phyloP scores from a whole-genome alignment of 2,329 filamentous ascomycete genomes.

The Penicillium sp. region DNA sequence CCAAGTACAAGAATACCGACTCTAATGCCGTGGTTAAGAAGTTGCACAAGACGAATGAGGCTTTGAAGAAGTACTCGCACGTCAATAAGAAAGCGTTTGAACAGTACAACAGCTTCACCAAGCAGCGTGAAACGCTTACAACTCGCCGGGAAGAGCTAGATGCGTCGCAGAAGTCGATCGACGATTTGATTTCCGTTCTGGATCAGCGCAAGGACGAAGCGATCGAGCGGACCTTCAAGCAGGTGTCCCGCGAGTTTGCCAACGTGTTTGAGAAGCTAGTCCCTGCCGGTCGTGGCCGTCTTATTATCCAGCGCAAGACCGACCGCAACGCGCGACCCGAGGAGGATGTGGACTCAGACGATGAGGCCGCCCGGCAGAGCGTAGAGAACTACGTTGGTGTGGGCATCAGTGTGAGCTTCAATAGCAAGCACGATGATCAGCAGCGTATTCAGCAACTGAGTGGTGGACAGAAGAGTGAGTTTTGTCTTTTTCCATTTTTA shows the following conservation, averaged over 20 bases:
- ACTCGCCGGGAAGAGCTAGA: constrained; percentile 85
- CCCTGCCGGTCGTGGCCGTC: constrained; percentile 83
- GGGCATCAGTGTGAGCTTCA: constrained; percentile 96
- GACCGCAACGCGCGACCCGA: constrained; percentile 66
- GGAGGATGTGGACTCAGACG: constrained; percentile 68
- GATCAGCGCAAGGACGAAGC: constrained; percentile 97
- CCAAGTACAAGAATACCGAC: constrained; percentile 82
- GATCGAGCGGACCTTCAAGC: constrained; percentile 97
- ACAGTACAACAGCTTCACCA: constrained; percentile 96
- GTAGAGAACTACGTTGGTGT: constrained; percentile 97
- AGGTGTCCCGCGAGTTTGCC: constrained; percentile 90
- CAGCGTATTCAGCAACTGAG: constrained; percentile 96
- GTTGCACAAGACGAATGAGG: constrained; percentile 87
- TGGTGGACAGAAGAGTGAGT: constrained; percentile 92
- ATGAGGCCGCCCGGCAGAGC: constrained; percentile 57
- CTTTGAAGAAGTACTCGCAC: constrained; percentile 92
- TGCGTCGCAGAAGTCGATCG: constrained; percentile 79
- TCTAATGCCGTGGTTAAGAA: constrained; percentile 70
- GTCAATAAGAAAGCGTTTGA: constrained; percentile 99
- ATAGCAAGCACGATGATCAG: constrained; percentile 97
- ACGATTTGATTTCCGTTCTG: constrained; percentile 86
- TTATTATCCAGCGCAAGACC: constrained; percentile 88
- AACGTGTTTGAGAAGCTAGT: constrained; percentile 94
- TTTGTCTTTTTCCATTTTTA: constrained; percentile 14
- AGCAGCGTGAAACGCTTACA: constrained; percentile 81